Evolutionary conservation across 75 land plant species (phyloP).

Genomic region (Sequoia sempervirens): DNA sequence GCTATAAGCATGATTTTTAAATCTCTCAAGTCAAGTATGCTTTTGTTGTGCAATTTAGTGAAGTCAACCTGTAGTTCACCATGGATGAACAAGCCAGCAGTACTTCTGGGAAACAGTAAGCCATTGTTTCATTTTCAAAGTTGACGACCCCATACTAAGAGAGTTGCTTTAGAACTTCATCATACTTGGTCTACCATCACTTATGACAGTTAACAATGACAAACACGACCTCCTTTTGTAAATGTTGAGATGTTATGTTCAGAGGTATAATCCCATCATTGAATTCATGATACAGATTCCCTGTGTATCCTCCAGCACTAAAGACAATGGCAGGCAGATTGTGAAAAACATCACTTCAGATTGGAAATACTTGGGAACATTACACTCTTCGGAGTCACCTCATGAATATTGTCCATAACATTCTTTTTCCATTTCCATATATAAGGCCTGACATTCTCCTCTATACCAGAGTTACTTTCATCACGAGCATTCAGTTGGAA

Average conservation of each 20-base stretch:
- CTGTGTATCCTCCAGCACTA: conserved; percentile 58
- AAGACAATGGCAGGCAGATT: conserved; percentile 37
- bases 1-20: too few species aligned
- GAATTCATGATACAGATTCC: conserved; percentile 64
- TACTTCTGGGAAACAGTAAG: conserved; percentile 54
- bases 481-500: not conserved
- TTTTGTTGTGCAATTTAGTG: too few species aligned
- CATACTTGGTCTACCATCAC: conserved; percentile 82
- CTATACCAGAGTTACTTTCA: not conserved
- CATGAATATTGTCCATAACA: conserved; percentile 26
- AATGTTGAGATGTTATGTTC: conserved; percentile 38
- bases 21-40: too few species aligned
- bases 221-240: conserved; percentile 37
- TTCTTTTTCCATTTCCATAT: conserved; percentile 32
- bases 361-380: not conserved
- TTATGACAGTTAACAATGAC: conserved; percentile 58
- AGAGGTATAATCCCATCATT: conserved; percentile 60
- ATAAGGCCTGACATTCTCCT: conserved; percentile 27
- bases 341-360: conserved; percentile 38
- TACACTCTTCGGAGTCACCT: conserved; percentile 15
- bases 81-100: too few species aligned
- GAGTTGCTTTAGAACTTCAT: conserved; percentile 48
- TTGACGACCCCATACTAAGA: conserved; percentile 51
- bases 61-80: too few species aligned
- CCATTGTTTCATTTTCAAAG: conserved; percentile 30